Conservation (phyloP, 2,329 filamentous ascomycete species). For the Colletotrichum sp. region DNA sequence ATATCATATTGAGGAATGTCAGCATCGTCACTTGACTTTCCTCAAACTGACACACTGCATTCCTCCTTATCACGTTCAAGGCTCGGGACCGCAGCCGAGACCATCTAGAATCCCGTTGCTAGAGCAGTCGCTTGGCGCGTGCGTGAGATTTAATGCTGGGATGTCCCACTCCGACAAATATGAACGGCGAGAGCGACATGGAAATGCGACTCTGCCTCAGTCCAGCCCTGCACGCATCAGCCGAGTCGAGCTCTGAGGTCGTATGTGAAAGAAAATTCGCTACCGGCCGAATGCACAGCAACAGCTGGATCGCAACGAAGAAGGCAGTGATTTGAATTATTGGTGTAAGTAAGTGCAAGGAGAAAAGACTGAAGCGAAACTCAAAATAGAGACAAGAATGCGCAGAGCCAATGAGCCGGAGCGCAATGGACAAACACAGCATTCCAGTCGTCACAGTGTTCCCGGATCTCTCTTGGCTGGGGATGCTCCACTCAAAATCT, state of each 20-base stretch:
- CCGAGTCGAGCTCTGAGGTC: not conserved
- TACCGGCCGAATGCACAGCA: not conserved
- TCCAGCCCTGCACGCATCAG: not conserved
- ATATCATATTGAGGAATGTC: not conserved
- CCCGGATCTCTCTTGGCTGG: not conserved
- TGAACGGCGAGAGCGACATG: not conserved
- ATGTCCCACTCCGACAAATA: not conserved
- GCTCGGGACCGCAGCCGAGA: not conserved
- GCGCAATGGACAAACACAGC: not conserved
- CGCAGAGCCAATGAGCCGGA: not conserved
- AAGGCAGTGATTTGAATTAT: not conserved
- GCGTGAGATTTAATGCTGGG: not conserved
- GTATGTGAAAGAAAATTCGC: not conserved
- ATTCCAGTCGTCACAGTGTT: not conserved
- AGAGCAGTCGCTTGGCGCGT: not conserved
- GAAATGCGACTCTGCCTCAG: not conserved
- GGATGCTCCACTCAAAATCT: not conserved
- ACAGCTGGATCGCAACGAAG: not conserved
- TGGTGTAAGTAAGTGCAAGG: not conserved
- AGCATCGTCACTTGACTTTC: constrained; percentile 5
- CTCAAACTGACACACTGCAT: not conserved
- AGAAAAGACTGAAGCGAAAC: not conserved
- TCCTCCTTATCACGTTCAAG: not conserved
- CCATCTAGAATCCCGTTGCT: not conserved
- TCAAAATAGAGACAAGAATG: not conserved